Evolutionary conservation across 305 asterid genomes (phyloP).

Genomic region (Petunia hybrid): DNA sequence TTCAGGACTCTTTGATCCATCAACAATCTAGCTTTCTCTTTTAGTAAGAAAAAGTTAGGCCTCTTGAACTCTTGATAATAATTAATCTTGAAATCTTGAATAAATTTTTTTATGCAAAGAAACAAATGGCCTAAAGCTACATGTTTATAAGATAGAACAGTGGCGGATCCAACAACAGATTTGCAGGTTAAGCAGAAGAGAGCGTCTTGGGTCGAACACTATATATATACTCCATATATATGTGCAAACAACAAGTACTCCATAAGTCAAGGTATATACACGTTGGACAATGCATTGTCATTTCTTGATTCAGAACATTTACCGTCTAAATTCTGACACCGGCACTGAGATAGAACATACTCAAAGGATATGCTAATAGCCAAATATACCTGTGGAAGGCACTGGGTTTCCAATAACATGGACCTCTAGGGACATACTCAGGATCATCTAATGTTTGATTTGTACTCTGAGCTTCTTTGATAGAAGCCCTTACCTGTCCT

Average conservation of each 20-base stretch:
- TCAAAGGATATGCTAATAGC: not conserved
- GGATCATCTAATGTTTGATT: constrained; percentile 49
- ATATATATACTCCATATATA: not conserved
- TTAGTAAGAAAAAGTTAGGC: too few relatives aligned
- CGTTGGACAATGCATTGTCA: too few relatives aligned
- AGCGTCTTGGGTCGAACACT: not conserved
- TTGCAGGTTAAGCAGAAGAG: not conserved
- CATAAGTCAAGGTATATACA: not conserved
- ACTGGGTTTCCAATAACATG: constrained; percentile 48
- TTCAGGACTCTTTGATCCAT: not conserved
- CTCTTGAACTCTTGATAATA: too few relatives aligned
- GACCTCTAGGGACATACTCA: constrained; percentile 52
- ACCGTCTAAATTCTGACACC: not conserved
- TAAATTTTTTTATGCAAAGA: not conserved
- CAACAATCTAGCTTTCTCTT: too few relatives aligned
- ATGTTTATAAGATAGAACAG: not conserved
- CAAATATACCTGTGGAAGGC: constrained; percentile 46
- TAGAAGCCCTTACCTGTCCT: constrained; percentile 48
- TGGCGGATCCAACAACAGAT: not conserved
- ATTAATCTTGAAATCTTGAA: not conserved
- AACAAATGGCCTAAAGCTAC: not conserved
- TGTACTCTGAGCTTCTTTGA: constrained; percentile 41
- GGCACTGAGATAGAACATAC: not conserved
- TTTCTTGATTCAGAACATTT: not conserved
- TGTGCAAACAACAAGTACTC: not conserved